These are phyloP conservation scores for Ministeria vibrans DNA, from an alignment of 78 protist genomes.

Conservation along the genomic window DNA sequence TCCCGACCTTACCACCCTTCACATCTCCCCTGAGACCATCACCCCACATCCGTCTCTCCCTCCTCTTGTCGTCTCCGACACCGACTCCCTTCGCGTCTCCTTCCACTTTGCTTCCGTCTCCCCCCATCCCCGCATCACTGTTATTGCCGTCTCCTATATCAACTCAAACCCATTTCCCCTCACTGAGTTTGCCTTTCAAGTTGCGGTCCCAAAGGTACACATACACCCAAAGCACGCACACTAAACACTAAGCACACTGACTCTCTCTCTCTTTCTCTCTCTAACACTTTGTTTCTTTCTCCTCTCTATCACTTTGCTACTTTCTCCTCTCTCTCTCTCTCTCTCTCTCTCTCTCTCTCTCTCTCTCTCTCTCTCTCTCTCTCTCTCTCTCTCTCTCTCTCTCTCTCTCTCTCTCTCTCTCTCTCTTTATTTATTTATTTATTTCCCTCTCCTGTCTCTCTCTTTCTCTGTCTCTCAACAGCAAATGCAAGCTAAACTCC, in stretches of 20 bases:
- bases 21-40: not conserved
- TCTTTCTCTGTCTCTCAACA: not conserved
- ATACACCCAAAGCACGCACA: too few species aligned
- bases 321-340: not conserved
- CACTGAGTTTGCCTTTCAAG: not conserved
- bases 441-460: not conserved
- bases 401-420: not conserved
- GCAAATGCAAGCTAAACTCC: not conserved
- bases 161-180: not conserved
- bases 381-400: not conserved
- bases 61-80: not conserved
- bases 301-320: not conserved
- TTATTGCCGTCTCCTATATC: not conserved
- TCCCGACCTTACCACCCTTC: too few species aligned
- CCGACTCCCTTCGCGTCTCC: not conserved
- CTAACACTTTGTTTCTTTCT: not conserved
- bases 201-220: slow-evolving; percentile 11
- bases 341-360: not conserved
- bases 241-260: not conserved
- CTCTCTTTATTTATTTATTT: not conserved
- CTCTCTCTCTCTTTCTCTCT: not conserved
- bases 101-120: not conserved
- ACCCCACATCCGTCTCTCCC: not conserved
- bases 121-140: not conserved
- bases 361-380: not conserved